Conservation (phyloP, 495 filamentous ascomycete species). For the Pyrenula aspistea region DNA sequence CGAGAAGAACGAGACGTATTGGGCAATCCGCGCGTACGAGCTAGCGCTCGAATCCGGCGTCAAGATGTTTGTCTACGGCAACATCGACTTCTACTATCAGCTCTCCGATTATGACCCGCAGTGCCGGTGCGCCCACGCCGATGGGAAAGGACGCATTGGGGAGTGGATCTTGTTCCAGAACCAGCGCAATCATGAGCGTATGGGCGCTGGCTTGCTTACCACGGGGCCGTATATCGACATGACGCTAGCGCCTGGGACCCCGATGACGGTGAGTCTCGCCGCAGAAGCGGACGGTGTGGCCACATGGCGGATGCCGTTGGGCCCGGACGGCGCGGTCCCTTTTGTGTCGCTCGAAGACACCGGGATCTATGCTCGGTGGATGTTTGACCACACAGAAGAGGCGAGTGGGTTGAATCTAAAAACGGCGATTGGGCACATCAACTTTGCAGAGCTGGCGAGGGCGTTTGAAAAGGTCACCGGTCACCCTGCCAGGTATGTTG, state of each 20-base stretch:
- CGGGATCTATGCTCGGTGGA: conserved; percentile 40
- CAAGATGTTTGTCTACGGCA: conserved; percentile 39
- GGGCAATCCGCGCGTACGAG: conserved; percentile 42
- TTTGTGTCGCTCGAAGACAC: conserved; percentile 40
- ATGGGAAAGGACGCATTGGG: conserved; percentile 41
- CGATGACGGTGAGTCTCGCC: conserved; percentile 6
- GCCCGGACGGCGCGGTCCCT: conserved; percentile 24
- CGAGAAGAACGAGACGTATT: conserved; percentile 41
- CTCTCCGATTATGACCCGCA: conserved; percentile 30
- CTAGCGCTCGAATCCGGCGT: conserved; percentile 36
- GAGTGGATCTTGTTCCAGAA: conserved; percentile 34
- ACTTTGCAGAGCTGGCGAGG: conserved; percentile 28
- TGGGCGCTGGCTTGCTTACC: conserved; percentile 5
- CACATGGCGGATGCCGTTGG: conserved; percentile 31
- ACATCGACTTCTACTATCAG: conserved; percentile 33
- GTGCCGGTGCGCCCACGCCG: conserved; percentile 38
- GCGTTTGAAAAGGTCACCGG: conserved; percentile 43
- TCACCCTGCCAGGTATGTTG: conserved; percentile 27
- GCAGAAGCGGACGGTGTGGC: conserved; percentile 26
- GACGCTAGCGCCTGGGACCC: conserved; percentile 6
- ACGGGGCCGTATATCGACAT: conserved; percentile 13
- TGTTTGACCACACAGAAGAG: conserved; percentile 37
- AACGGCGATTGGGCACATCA: conserved; percentile 35
- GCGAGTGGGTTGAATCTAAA: conserved; percentile 39
- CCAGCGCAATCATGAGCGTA: conserved; percentile 4